A percentile compares a stretch with the other conserved stretches of the same genome.
These are phyloP conservation scores for Paramecium pentaurelia DNA, from an alignment of 73 alveolate genomes.

Conservation along the genomic window DNA sequence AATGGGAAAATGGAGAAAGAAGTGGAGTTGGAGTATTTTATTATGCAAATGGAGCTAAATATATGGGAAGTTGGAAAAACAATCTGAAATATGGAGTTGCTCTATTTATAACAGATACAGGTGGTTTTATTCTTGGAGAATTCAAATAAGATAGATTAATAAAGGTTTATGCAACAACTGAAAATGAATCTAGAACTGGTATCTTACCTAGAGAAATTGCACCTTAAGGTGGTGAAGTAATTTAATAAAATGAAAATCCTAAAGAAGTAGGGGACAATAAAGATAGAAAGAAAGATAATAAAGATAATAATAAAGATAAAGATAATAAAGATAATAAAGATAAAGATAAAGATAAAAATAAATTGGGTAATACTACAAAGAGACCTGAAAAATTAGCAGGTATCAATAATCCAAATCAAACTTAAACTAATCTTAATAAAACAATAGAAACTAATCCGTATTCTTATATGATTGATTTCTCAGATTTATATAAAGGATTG, in stretches of 20 bases:
- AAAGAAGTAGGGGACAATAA: background rate
- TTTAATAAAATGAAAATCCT: background rate
- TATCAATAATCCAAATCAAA: constrained; percentile 26
- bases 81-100: constrained; percentile 96
- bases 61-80: constrained; percentile 97
- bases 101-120: constrained; percentile 93
- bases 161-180: constrained; percentile 57
- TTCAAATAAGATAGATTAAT: constrained; percentile 96
- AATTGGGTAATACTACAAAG: background rate
- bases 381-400: constrained; percentile 46
- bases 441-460: constrained; percentile 93
- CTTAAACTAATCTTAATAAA: constrained; percentile 65
- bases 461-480: constrained; percentile 87
- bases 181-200: constrained; percentile 47
- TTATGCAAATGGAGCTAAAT: constrained; percentile 96
- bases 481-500: constrained; percentile 83
- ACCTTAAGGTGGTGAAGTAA: background rate
- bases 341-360: background rate
- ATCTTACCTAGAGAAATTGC: constrained; percentile 34
- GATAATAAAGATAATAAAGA: background rate
- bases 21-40: constrained; percentile 98
- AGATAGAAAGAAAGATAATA: background rate
- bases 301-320: background rate
- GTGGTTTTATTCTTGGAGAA: constrained; percentile 93
- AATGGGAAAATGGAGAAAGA: constrained; percentile 97